Evolutionary conservation across 2,329 filamentous ascomycete genomes (phyloP), one percentile per base, ranked within the genome.

Genomic region (Arthrobotrys iridis): DNA sequence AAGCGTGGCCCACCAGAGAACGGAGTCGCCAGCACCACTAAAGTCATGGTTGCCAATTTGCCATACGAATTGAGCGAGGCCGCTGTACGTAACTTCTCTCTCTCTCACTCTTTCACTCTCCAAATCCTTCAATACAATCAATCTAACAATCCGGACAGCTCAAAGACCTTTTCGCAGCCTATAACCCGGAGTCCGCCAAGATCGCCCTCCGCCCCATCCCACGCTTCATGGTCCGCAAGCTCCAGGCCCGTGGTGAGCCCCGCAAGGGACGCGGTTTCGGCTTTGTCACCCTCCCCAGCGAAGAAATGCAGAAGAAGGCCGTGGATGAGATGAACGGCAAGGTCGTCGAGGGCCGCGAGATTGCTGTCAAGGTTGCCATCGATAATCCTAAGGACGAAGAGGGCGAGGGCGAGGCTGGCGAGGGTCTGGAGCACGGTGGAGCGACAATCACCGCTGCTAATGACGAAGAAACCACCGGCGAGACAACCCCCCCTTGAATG

Each of bases 201-300:
- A 98, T 99, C 82, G 95, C 95, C 79, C 92, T 99, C 80, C 94
- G 95, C 81, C 95, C 95, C 60, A 99, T 99, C 80, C 95, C 95
- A 80, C 93, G 94, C 81, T 99, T 98, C 87, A 99, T 99, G 95
- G 95, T 99, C 85, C 97, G 97, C 91, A 99, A 99, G 89, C 92
- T 99, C 77, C 93, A 97, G 86, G 93, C 94, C 81, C 94, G 95
- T 83, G 93, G 93, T 82, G 95, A 99, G 86, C 90, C 94, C 81
- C 95, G 95, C 86, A 99, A 99, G 90, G 95, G 95, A 77, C 95
- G 95, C 86, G 95, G 95, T 79, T 99, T 99, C 83, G 95, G 95
- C 79, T 99, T 99, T 83, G 95, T 99, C 78, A 98, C 93, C 76
- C 90, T 99, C 77, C 91, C 91, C 78, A 96, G 93, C 15, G 94